phyloP scores from a whole-genome alignment of 2,329 filamentous ascomycete species.

The Biscogniauxia sp. region DNA sequence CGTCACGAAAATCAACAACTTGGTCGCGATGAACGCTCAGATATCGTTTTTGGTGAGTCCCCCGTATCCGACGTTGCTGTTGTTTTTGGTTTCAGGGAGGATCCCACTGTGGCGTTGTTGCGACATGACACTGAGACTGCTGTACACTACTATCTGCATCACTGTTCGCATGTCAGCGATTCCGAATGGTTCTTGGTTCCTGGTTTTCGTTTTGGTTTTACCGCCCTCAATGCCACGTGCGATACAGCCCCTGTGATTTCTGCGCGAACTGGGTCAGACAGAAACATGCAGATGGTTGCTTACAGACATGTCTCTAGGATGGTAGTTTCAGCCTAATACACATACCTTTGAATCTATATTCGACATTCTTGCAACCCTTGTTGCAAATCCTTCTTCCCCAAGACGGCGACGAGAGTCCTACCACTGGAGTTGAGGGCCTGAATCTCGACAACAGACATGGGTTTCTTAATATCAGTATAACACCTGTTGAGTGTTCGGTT shows the following conservation, averaged over 20 bases:
- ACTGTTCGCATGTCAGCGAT: neutral
- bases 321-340: conserved; percentile 86
- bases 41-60: conserved; percentile 36
- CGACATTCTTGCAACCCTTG: conserved; percentile 79
- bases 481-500: conserved; percentile 87
- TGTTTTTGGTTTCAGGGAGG: neutral
- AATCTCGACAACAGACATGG: conserved; percentile 60
- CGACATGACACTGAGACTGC: neutral
- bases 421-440: conserved; percentile 43
- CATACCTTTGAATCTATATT: conserved; percentile 77
- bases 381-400: conserved; percentile 78
- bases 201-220: neutral
- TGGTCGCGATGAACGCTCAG: conserved; percentile 33
- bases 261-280: conserved; percentile 7
- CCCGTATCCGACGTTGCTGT: neutral
- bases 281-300: conserved; percentile 7
- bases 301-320: conserved; percentile 56
- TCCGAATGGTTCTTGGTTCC: neutral
- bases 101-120: neutral
- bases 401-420: conserved; percentile 34
- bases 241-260: neutral
- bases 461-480: conserved; percentile 92
- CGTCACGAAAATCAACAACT: conserved; percentile 18
- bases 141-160: neutral
- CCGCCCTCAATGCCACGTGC: neutral